Percentiles rank a stretch among this genome's conserved stretches.
Evolutionary conservation across 306 rosid genomes (phyloP).

Genomic region (Arachis stenosperma): DNA sequence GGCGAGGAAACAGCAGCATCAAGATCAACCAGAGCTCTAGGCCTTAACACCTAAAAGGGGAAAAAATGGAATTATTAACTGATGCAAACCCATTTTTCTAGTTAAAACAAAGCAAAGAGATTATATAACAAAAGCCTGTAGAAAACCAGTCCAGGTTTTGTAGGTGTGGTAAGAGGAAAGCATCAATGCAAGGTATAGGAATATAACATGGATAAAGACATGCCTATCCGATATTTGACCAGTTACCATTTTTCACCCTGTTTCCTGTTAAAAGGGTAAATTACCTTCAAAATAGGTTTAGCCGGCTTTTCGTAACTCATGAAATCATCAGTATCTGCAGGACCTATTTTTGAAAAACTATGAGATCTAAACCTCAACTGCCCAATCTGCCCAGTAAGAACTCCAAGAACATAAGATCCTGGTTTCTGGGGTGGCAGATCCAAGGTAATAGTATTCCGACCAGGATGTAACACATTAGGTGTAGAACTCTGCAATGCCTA

Average conservation of each 20-base stretch:
- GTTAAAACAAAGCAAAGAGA: conserved; percentile 11
- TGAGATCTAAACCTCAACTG: conserved; percentile 91
- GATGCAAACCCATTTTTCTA: conserved; percentile 14
- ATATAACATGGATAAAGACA: conserved; percentile 19
- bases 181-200: conserved; percentile 32
- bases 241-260: conserved; percentile 24
- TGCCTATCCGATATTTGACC: conserved; percentile 22
- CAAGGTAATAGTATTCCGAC: conserved; percentile 86
- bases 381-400: conserved; percentile 95
- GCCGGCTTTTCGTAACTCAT: conserved; percentile 98
- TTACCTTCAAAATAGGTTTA: conserved; percentile 91
- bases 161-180: conserved; percentile 33
- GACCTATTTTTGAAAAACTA: conserved; percentile 92
- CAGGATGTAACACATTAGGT: conserved; percentile 81
- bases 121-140: conserved; percentile 18
- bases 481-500: conserved; percentile 84
- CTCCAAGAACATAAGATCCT: conserved; percentile 97
- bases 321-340: conserved; percentile 90
- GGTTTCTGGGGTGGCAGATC: conserved; percentile 96
- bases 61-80: conserved; percentile 31
- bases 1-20: conserved; percentile 91
- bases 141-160: conserved; percentile 26
- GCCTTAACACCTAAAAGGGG: conserved; percentile 71
- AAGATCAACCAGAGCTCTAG: conserved; percentile 96
- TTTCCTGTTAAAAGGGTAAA: conserved; percentile 30